A percentile compares a stretch with the other conserved stretches of the same genome.
phyloP scores from a whole-genome alignment of 345 rosid species.

The Citrus sp. region DNA sequence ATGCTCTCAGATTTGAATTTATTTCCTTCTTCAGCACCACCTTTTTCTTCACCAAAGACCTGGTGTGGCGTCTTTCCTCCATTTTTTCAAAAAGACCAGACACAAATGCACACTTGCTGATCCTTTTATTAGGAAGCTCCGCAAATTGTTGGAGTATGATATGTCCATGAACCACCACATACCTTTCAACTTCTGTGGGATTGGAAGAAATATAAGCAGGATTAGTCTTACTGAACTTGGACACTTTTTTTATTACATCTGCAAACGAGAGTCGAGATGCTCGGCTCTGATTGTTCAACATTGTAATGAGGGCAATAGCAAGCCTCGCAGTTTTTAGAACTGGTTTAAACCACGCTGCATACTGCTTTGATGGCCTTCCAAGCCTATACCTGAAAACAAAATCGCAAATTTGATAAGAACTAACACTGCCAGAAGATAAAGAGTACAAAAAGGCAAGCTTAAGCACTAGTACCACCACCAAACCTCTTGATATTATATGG shows the following conservation, averaged over 20 bases:
- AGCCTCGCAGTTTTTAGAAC: conserved; percentile 50
- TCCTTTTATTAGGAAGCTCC: conserved; percentile 39
- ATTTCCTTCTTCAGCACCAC: conserved; percentile 31
- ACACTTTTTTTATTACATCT: conserved; percentile 48
- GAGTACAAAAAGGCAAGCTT: too few species aligned
- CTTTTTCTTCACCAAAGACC: conserved; percentile 60
- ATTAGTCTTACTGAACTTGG: conserved; percentile 41
- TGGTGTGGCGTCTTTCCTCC: conserved; percentile 74
- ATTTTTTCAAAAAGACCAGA: conserved; percentile 49
- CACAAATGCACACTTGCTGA: conserved; percentile 63
- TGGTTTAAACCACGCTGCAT: too few species aligned
- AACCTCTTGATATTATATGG: too few species aligned
- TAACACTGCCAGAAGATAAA: too few species aligned
- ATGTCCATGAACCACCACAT: too few species aligned
- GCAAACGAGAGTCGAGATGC: conserved; percentile 56
- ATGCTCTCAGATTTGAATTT: conserved; percentile 69
- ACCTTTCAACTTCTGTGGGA: conserved; percentile 9
- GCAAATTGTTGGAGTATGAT: conserved; percentile 31
- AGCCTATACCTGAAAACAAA: too few species aligned
- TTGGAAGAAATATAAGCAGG: conserved; percentile 61
- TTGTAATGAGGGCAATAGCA: conserved; percentile 51
- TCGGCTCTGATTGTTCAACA: conserved; percentile 56
- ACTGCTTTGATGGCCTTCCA: too few species aligned
- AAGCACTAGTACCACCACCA: neutral
- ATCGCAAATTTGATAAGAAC: too few species aligned